Evolutionary conservation across 257 asterid genomes (phyloP), one percentile per base, ranked within the genome.

Genomic region (Solanum virginianum): DNA sequence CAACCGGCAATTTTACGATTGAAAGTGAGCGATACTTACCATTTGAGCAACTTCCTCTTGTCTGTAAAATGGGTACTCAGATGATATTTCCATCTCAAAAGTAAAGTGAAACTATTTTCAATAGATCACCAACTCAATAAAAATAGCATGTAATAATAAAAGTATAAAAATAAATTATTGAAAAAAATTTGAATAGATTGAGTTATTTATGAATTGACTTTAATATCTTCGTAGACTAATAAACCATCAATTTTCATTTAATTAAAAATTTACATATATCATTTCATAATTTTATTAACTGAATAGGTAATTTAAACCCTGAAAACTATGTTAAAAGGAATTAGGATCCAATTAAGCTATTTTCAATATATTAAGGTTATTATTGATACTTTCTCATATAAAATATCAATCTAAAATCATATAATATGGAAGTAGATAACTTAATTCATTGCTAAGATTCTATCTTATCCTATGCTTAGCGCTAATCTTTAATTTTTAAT

Each of bases 381-480:
- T 68, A 15, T 15, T 39, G 5, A 17, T 14, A 26, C 47, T 71
- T 41, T 71, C 14, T 14, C 17, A 6, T 63, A 22, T 69, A 51
- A 26, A 75, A 75, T 49, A 74, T 45, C 41, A 45, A 13, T 74
- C 11, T 75, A 75, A 20, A 51, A 77, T 77, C 9, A 26, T 51
- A 77, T 79, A 51, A 5, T 79, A 26, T 79, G 82, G 49, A 79
- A 79, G 65, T 79, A 53, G 65, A 53, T 79, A 26, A 53, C 65
- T 53, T 53, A 26, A 53, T 26, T 29, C 45, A 26, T 79, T 79
- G 26, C 45, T 53, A 26, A 79, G 26, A 53, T 79, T 79, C 83
- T 79, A 8, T 53, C 65, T 79, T 79, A 79, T 79, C 83, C 17
- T 16, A 14, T 20, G 4, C 1, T 53, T 14, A 36, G 41, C 49